Evolutionary conservation across 2,329 filamentous ascomycete genomes (phyloP).

Genomic region (Exophiala oligosperma): DNA sequence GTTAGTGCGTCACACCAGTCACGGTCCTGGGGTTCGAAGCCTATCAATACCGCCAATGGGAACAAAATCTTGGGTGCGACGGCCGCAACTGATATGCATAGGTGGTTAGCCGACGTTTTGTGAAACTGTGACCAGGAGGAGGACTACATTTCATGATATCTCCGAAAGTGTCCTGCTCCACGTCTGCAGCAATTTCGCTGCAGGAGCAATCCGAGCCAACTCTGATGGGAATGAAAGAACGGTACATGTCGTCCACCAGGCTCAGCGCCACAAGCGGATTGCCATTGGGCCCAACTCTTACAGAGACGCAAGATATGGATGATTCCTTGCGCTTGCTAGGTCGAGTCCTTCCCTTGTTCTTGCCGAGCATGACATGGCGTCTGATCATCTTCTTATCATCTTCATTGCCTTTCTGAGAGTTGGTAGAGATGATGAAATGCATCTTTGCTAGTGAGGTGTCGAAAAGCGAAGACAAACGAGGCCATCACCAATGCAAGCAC

Average conservation of each 20-base stretch:
- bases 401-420: constrained; percentile 9
- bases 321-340: neutral
- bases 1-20: neutral
- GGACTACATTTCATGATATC: constrained; percentile 34
- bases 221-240: constrained; percentile 9
- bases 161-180: constrained; percentile 31
- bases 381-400: constrained; percentile 17
- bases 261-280: constrained; percentile 5
- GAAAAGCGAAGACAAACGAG: too few species aligned
- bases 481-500: too few species aligned
- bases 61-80: neutral
- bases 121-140: too few species aligned
- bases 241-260: constrained; percentile 1
- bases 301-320: neutral
- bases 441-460: constrained; percentile 3
- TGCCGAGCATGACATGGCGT: constrained; percentile 20
- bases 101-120: too few species aligned
- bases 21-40: neutral
- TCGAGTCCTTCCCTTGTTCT: constrained; percentile 13
- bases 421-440: constrained; percentile 17
- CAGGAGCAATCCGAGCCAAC: constrained; percentile 29
- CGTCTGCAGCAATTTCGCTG: constrained; percentile 30
- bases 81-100: constrained; percentile 31
- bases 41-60: neutral
- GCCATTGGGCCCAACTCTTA: constrained; percentile 5